phyloP scores from a whole-genome alignment of 2,329 filamentous ascomycete species.

The Cadophora malorum region DNA sequence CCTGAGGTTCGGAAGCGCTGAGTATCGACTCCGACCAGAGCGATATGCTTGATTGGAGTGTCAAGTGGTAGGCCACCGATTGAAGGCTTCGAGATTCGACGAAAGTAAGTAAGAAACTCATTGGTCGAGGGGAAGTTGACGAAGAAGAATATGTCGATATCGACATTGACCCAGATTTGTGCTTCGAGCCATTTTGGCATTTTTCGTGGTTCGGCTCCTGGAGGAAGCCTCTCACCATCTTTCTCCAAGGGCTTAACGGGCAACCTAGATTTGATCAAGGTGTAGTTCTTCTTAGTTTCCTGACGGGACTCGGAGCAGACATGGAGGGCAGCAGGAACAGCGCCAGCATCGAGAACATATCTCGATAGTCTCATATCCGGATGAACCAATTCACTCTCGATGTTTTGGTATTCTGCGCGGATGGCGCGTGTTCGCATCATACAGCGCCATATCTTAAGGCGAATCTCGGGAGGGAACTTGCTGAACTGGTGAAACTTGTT shows the following conservation, averaged over 20 bases:
- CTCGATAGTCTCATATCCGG: not conserved
- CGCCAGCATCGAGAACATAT: constrained; percentile 23
- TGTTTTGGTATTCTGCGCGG: constrained; percentile 22
- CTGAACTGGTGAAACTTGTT: constrained; percentile 23
- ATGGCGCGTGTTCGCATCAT: constrained; percentile 27
- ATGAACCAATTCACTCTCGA: not conserved
- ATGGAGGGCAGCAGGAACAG: constrained; percentile 24
- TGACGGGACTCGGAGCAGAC: constrained; percentile 26
- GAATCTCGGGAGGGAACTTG: constrained; percentile 30
- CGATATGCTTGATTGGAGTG: constrained; percentile 15
- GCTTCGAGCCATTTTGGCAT: not conserved
- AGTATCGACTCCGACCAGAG: not conserved
- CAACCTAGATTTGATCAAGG: constrained; percentile 16
- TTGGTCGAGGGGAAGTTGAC: constrained; percentile 15
- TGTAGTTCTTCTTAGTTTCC: constrained; percentile 27
- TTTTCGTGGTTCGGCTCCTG: not conserved
- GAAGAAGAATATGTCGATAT: constrained; percentile 30
- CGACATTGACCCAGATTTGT: constrained; percentile 27
- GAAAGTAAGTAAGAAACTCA: constrained; percentile 22
- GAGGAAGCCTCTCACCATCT: constrained; percentile 12
- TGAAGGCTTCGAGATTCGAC: constrained; percentile 18
- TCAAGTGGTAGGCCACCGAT: not conserved
- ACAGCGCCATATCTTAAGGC: constrained; percentile 26
- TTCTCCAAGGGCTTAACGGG: constrained; percentile 1
- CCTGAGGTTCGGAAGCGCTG: constrained; percentile 5